phyloP scores from a whole-genome alignment of 2,329 filamentous ascomycete genomes.

The Cercospora sojina region DNA sequence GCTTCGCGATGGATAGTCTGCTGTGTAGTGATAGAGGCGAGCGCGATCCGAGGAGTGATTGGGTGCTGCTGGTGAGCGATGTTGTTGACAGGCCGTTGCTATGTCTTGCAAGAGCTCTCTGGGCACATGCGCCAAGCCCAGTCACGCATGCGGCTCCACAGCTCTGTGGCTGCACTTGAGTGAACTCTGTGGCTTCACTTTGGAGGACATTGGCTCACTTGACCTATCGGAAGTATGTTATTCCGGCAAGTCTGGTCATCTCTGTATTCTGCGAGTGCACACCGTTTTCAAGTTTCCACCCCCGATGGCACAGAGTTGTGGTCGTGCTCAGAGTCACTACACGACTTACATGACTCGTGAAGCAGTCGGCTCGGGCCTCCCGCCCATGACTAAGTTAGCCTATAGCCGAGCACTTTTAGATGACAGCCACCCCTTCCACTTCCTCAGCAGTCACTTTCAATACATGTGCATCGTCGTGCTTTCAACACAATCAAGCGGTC shows the following conservation, averaged over 20 bases:
- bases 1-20: neutral
- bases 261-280: neutral
- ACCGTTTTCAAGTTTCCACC: neutral
- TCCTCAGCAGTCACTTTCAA: neutral
- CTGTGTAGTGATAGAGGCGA: neutral
- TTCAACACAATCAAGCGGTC: neutral
- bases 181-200: neutral
- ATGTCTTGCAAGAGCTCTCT: slow-evolving; percentile 1
- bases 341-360: neutral
- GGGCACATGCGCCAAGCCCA: neutral
- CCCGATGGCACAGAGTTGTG: neutral
- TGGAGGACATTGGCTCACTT: neutral
- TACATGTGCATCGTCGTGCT: neutral
- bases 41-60: neutral
- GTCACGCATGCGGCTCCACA: neutral
- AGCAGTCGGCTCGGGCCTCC: neutral
- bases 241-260: neutral
- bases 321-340: neutral
- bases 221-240: neutral
- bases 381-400: neutral
- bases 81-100: neutral
- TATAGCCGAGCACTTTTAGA: neutral
- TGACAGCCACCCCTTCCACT: neutral
- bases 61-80: neutral
- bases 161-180: neutral